Evolutionary conservation across 1,284 basidiomycete genomes (phyloP).

Genomic region (Xerocomus nothofagi): DNA sequence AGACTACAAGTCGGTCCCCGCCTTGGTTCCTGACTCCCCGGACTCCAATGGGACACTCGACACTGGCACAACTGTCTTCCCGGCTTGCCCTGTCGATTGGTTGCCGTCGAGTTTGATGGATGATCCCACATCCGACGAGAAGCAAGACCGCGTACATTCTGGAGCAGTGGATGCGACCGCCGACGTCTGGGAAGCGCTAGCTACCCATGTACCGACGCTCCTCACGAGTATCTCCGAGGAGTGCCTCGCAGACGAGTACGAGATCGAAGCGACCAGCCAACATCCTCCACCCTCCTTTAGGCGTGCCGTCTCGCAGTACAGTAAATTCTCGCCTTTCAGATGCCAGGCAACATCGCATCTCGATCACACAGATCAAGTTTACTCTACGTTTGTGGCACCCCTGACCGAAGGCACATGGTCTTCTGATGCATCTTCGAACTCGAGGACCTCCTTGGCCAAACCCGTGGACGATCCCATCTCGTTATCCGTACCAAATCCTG

Average conservation of each 20-base stretch:
- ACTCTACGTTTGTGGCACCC: background rate
- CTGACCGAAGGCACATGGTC: background rate
- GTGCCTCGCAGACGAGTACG: slow-evolving; percentile 1
- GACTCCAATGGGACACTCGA: background rate
- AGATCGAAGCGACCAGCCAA: background rate
- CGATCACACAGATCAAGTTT: background rate
- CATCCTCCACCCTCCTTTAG: slow-evolving; percentile 7
- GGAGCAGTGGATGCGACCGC: background rate
- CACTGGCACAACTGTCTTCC: background rate
- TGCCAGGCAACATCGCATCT: background rate
- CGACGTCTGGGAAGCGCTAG: slow-evolving; percentile 3
- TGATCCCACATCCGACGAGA: background rate
- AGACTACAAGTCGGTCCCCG: background rate
- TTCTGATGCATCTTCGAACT: background rate
- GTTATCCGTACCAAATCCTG: background rate
- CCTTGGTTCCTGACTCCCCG: background rate
- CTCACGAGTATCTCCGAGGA: slow-evolving; percentile 12
- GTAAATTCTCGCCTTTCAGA: background rate
- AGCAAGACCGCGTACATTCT: background rate
- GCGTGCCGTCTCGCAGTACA: background rate
- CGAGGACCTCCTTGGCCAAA: too few species aligned
- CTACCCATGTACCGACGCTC: slow-evolving; percentile 2
- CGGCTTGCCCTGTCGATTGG: background rate
- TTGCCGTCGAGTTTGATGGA: background rate
- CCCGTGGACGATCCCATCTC: background rate